Base-by-base conservation (phyloP, 495 filamentous ascomycete genomes). In the Extremus antarcticus region DNA sequence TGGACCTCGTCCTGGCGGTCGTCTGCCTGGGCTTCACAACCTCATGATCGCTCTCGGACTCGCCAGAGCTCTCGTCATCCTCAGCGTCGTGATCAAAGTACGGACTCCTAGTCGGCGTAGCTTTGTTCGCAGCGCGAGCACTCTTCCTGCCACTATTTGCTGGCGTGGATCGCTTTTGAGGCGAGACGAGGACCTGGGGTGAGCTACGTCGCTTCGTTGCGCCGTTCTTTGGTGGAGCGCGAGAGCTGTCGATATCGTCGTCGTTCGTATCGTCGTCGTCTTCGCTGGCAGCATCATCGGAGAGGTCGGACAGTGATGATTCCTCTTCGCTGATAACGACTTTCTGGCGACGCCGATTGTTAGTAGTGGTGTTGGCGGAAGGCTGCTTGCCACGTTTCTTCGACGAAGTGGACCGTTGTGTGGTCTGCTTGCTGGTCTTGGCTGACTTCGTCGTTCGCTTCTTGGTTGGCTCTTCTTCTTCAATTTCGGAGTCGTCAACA, bases 81-180 rank as follows among this genome's bases (percentile, higher is more conserved):
- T 65, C 62, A 43, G 66, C 55, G 43, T 63, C 67, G 47, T 55
- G 62, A 17, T 62, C 62, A 56, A 71, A 71, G 43, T 65, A 71
- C 51, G 63, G 67, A 48, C 68, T 71, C 53, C 65, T 63, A 9
- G 65, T 32, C 19, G 57, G 55, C 10, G 47, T 60, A 20, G 51
- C 48, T 50, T 58, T 70, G 61, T 68, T 66, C 39, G 51, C 50
- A 48, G 38, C 45, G 45, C 55, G 55, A 3, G 65, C 54, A 7
- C 62, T 55, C 54, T 59, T 66, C 9, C 68, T 67, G 25, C 60
- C 59, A 3, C 20, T n/a, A 20, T 35, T 35, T 13, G 51, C 48
- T 11, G 58, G 49, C 51, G 57, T 62, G 13, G 43, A 40, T 50
- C 15, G 50, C 20, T 25, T 29, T 29, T 23, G 19, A n/a, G 32